Conservation (phyloP, 257 asterid species). For the Solanum tacnaense region DNA sequence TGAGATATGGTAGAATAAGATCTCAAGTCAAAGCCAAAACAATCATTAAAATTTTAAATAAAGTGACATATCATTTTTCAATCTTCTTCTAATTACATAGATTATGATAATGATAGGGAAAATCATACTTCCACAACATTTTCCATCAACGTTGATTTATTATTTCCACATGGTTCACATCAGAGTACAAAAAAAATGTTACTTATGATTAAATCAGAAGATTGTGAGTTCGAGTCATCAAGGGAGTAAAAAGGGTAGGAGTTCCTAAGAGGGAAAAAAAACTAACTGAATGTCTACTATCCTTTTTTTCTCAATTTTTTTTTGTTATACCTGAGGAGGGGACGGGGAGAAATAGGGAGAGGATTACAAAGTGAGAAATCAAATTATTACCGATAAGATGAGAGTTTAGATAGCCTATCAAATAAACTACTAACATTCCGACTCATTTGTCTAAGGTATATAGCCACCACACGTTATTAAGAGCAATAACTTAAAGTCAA, state of each 20-base stretch:
- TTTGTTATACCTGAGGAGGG: background rate
- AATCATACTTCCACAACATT: background rate
- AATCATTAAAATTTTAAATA: background rate
- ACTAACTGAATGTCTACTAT: background rate
- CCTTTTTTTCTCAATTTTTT: background rate
- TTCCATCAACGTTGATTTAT: background rate
- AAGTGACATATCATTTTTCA: background rate
- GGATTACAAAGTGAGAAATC: background rate
- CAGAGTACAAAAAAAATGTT: background rate
- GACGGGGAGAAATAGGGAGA: background rate
- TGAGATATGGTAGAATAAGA: background rate
- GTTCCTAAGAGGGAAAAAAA: background rate
- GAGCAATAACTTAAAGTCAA: background rate
- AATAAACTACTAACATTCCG: background rate
- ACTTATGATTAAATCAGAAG: background rate
- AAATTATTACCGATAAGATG: background rate
- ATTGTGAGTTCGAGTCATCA: no score
- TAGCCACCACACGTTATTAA: background rate
- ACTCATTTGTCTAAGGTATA: background rate
- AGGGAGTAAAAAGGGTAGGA: no score
- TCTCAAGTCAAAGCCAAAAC: background rate
- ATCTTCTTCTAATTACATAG: background rate
- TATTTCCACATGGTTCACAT: background rate
- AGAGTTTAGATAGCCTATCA: background rate
- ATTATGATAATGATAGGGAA: background rate